Base-by-base conservation (phyloP, 78 protist species). In the Thecamonas trahens region DNA sequence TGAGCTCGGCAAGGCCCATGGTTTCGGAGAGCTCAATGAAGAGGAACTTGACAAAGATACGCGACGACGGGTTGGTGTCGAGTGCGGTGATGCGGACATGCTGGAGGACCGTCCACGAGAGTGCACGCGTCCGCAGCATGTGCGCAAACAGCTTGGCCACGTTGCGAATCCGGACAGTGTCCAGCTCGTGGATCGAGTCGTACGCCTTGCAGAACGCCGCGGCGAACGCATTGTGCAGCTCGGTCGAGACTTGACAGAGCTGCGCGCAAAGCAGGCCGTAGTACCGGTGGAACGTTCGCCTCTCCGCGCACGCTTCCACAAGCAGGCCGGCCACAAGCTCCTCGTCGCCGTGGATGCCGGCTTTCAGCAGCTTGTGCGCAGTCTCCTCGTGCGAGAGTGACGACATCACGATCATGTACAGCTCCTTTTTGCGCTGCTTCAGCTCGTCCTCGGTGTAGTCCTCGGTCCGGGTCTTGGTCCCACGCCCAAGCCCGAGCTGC, bases 21-120 rank as follows among this genome's bases (percentile, higher is more conserved):
- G 11, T 2, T 4, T 14, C 17, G 24, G 54, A 80, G 57, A 96
- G 18, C 69, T 94, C 89, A 49, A 76, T 83, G 66, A 96, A 91
- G 29, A 97, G 66, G 22, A 78, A 74, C 76, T 94, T 94, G 78
- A 97, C 72, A 67, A 97, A 97, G 72, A 95, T 95, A 38, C 99
- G 93, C 29, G 81, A 47, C 37, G 91, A 74, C 32, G 92, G 31
- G 61, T 87, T 95, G 38, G 99, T 95, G 45, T 91, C 97, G 22
- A 74, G 80, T 52, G 78, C 83, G 17, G 44, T 39, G 44, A 45
- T 20, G n/a, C n/a, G n/a, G n/a, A n/a, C n/a, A n/a, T n/a, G n/a
- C 8, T 75, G 40, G 8, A 87, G 13, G 5, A 64, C 38, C 22
- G 55, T 42, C 92, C 92, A 87, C 20, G 76, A 47, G 15, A 82